Evolutionary conservation across 345 rosid species (phyloP), one percentile per base, ranked within the genome.

Genomic region (Heritiera littoralis): DNA sequence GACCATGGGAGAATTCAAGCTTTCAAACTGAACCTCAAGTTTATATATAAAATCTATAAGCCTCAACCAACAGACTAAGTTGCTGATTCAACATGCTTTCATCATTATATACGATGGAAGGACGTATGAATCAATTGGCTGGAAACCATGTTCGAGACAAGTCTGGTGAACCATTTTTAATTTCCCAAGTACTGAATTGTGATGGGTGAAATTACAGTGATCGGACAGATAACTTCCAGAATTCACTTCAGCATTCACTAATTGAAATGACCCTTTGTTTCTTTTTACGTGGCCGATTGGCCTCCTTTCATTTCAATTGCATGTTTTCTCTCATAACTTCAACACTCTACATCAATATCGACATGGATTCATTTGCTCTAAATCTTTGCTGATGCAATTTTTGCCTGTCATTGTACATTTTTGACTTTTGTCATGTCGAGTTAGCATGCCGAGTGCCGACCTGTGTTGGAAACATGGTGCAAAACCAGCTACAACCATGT

Each of bases 211-310:
- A 80, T 76, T 78, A 77, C 61, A 78, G 43, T 79, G 86, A 87
- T 76, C 83, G 61, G 88, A 85, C 83, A 75, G 82, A 74, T 84
- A 82, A 45, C 87, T 63, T 38, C 85, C 86, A 20, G 59, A 82
- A 84, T 80, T 85, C 77, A 84, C 84, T 79, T 35, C 78, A 7
- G 78, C 65, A 83, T 73, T 78, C 68, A 77, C 65, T 61, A 49
- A 49, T 79, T 80, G 82, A 78, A 80, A 69, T 55, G 83, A 61
- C 78, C 35, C 18, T 23, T 32, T 49, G 6, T 48, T 20, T 10
- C 11, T 5, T 69, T 20, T 9, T 1, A 61, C 17, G 28, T 3
- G 15, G 64, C 2, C 11, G 14, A 32, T 35, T 35, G 14, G 14
- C 35, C 66, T 64, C 67, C 51, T 66, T 66, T 17, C 48, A 66